Base-by-base conservation (phyloP, 768 basidiomycete species). In the Asterophora parasitica region DNA sequence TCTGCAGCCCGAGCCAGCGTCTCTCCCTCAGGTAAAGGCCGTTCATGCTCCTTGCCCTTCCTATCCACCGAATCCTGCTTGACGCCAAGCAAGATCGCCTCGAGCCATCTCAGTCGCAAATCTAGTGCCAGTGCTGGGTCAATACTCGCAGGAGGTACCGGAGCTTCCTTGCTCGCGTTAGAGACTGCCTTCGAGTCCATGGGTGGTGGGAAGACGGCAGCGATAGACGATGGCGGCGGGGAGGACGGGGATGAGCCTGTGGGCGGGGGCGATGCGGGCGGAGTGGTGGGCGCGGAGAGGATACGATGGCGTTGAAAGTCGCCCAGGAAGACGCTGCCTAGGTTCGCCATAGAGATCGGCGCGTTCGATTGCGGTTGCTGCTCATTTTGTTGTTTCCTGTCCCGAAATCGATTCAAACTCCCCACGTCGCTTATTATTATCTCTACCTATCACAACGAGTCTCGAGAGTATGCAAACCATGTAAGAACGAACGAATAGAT, bases 241-340 rank as follows among this genome's bases (percentile, higher is more conserved):
- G 56, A 51, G 9, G 67, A 64, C 51, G 62, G 64, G 26, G 67
- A 64, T 6, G 68, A 57, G 13, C 67, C 66, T 40, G 74, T 66
- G 41, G 72, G 69, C 50, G 30, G 8, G 9, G 30, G 8, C 4
- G 30, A 10, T 31, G 30, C 8, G 30, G 30, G 30, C 30, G 12
- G 30, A 12, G 57, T 44, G 38, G 55, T 53, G 49, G 60, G 53
- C 44, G 55, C 39, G 39, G 57, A 78, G 10, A 85, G 64, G 34
- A 83, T 65, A 34, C 85, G 81, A 55, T 76, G 74, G 52, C 85
- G 82, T 60, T 80, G 78, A 7, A 81, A 64, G 68, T 91, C 89
- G 48, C 88, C 89, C 45, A 91, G 74, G 65, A 91, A 91, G 17
- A 85, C 88, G 58, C 85, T 87, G 42, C 88, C 87, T 45, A 90